Evolutionary conservation across 768 basidiomycete species (phyloP).

Genomic region (Vararia minispora): DNA sequence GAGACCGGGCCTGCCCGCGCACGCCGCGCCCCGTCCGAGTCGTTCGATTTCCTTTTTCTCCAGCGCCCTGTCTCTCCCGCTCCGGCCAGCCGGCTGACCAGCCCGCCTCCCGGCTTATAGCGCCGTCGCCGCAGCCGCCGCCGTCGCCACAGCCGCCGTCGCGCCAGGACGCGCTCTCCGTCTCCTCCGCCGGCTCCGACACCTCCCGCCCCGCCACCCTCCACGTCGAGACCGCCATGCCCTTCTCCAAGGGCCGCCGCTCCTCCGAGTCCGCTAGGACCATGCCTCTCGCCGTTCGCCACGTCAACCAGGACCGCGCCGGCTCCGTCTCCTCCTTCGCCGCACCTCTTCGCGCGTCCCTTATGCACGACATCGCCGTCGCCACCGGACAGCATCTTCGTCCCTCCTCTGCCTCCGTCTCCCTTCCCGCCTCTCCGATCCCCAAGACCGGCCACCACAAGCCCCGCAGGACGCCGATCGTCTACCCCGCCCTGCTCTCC

Average conservation of each 20-base stretch:
- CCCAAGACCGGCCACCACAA: slow-evolving; percentile 19
- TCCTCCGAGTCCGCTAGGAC: slow-evolving; percentile 65
- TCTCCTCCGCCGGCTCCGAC: slow-evolving; percentile 27
- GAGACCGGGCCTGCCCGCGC: no score
- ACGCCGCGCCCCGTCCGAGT: no score
- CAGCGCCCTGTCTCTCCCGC: background rate
- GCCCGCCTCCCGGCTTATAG: no score
- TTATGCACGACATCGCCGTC: slow-evolving; percentile 22
- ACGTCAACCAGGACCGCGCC: slow-evolving; percentile 56
- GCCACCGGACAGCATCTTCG: slow-evolving; percentile 14
- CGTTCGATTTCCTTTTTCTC: background rate
- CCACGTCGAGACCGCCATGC: slow-evolving; percentile 44
- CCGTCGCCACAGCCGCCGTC: slow-evolving; percentile 13
- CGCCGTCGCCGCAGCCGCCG: background rate
- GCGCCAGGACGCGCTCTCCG: slow-evolving; percentile 25
- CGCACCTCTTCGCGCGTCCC: slow-evolving; percentile 33
- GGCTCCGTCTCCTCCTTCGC: slow-evolving; percentile 63
- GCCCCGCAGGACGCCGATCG: slow-evolving; percentile 51
- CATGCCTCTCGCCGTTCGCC: slow-evolving; percentile 43
- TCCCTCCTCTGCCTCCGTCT: slow-evolving; percentile 25
- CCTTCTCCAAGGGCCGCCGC: slow-evolving; percentile 25
- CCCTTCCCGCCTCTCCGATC: slow-evolving; percentile 15
- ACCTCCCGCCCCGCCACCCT: slow-evolving; percentile 23
- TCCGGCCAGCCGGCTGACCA: background rate
- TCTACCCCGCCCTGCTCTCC: slow-evolving; percentile 94